Percentiles rank a stretch among this genome's conserved stretches.
These are phyloP conservation scores for Pyricularia sp. DNA, from an alignment of 2,329 filamentous ascomycete genomes.

Conservation along the genomic window DNA sequence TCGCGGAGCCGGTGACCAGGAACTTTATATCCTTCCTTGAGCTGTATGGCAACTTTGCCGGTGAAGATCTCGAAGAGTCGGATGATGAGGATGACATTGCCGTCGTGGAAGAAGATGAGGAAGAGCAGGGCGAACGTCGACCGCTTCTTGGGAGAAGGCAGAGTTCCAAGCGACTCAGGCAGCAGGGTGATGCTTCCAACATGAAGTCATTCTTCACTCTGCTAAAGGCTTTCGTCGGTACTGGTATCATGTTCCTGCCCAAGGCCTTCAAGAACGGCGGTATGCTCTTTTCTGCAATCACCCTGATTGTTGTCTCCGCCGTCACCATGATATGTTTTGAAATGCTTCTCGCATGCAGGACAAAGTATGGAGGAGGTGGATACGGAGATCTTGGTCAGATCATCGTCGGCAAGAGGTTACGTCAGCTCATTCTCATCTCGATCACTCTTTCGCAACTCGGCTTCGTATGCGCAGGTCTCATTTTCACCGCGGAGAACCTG, in stretches of 20 bases:
- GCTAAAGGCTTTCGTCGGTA: conserved; percentile 96
- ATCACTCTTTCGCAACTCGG: conserved; percentile 94
- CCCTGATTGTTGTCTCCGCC: conserved; percentile 75
- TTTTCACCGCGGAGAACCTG: conserved; percentile 92
- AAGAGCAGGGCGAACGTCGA: conserved; percentile 78
- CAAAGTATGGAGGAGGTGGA: conserved; percentile 77
- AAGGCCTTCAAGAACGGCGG: conserved; percentile 91
- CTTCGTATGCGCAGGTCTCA: conserved; percentile 90
- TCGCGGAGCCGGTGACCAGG: conserved; percentile 55
- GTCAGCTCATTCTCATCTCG: conserved; percentile 75
- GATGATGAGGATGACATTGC: conserved; percentile 62
- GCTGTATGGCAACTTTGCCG: conserved; percentile 94
- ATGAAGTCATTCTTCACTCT: conserved; percentile 75
- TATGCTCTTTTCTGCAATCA: conserved; percentile 94
- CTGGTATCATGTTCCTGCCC: conserved; percentile 86
- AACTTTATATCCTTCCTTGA: conserved; percentile 95
- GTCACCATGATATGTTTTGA: conserved; percentile 98
- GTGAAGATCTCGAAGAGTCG: conserved; percentile 93
- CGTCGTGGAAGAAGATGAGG: conserved; percentile 64
- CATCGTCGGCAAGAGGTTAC: conserved; percentile 85
- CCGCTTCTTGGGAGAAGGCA: conserved; percentile 65
- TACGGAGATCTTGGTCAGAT: conserved; percentile 95
- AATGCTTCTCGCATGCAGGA: conserved; percentile 75
- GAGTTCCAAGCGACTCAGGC: conserved; percentile 65
- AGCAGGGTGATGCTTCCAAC: conserved; percentile 66